Conservation (phyloP, 139 green algal species). For the Desmodesmus armatus region DNA sequence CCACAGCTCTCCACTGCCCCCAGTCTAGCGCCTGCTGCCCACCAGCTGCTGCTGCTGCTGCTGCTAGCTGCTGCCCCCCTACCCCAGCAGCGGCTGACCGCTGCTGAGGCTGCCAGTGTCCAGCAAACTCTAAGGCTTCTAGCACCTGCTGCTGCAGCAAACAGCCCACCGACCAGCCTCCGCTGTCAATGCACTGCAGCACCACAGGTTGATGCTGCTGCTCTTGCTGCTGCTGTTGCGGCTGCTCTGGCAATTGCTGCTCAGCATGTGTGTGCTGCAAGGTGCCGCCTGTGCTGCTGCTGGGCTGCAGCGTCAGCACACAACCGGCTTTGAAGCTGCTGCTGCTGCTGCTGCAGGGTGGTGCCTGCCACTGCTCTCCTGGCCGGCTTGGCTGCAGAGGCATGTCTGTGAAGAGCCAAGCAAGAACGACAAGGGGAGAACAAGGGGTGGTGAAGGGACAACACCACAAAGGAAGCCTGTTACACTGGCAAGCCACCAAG, state of each 20-base stretch:
- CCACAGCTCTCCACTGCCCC: background rate
- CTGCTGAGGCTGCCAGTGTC: background rate
- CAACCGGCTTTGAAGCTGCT: background rate
- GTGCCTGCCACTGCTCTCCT: background rate
- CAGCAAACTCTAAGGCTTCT: background rate
- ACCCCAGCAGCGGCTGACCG: background rate
- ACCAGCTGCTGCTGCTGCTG: background rate
- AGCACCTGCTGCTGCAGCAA: conserved; percentile 28
- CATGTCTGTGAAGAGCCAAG: conserved; percentile 35
- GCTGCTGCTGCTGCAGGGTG: background rate
- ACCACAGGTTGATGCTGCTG: background rate
- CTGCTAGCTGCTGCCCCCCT: background rate
- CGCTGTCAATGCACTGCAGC: background rate
- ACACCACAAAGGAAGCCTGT: too few relatives aligned
- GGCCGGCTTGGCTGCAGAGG: background rate
- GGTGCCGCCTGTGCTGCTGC: background rate
- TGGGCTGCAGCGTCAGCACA: background rate
- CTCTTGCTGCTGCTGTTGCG: background rate
- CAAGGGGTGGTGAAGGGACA: too few relatives aligned
- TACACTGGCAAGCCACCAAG: too few relatives aligned
- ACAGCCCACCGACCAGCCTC: conserved; percentile 20
- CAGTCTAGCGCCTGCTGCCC: background rate
- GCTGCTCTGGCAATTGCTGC: background rate
- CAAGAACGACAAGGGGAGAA: too few relatives aligned
- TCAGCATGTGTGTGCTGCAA: conserved; percentile 1